These are phyloP conservation scores for Lolium perenne DNA, from an alignment of 176 grass and related monocot genomes.

Conservation along the genomic window DNA sequence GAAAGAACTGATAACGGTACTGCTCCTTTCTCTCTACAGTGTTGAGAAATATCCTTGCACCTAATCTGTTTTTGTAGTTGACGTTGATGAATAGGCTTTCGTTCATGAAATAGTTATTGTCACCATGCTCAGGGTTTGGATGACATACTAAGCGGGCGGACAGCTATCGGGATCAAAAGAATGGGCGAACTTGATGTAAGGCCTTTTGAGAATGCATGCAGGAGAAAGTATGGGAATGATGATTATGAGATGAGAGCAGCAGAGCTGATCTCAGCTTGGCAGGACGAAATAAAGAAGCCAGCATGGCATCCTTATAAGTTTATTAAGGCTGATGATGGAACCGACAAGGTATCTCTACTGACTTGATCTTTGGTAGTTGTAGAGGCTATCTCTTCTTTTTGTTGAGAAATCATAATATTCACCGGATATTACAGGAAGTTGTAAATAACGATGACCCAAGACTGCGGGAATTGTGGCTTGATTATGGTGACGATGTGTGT, in stretches of 20 bases:
- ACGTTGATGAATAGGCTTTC: conserved; percentile 23
- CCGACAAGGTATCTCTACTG: conserved; percentile 60
- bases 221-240: conserved; percentile 46
- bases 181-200: conserved; percentile 87
- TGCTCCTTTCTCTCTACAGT: conserved; percentile 3
- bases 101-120: conserved; percentile 24
- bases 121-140: conserved; percentile 70
- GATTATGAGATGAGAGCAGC: conserved; percentile 58
- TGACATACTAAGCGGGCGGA: conserved; percentile 55
- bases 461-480: conserved; percentile 63
- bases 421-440: conserved; percentile 57
- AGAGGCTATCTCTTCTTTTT: conserved; percentile 12
- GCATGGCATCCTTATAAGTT: conserved; percentile 93
- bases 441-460: conserved; percentile 70
- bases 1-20: conserved; percentile 81
- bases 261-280: conserved; percentile 64
- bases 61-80: background rate
- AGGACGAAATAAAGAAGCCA: conserved; percentile 95
- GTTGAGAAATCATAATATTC: conserved; percentile 1
- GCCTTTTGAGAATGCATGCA: conserved; percentile 75
- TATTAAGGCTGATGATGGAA: conserved; percentile 54
- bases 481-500: conserved; percentile 77
- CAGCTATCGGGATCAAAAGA: conserved; percentile 84
- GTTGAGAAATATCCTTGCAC: conserved; percentile 30
- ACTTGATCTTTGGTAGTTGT: background rate